phyloP scores from a whole-genome alignment of 2,329 filamentous ascomycete species.

The Venturia aucupariae region DNA sequence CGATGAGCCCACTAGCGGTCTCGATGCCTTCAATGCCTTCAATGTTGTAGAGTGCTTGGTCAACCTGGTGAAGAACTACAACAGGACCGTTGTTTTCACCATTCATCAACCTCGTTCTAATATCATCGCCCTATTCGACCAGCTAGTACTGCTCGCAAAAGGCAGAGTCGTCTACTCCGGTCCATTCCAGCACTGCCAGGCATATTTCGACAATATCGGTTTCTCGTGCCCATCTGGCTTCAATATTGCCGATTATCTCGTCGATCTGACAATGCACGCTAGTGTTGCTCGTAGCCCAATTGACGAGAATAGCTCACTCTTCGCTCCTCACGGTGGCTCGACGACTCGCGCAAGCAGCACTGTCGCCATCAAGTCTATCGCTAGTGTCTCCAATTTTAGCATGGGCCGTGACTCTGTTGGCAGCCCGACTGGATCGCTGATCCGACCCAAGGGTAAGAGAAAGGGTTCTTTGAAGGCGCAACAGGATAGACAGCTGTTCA shows the following conservation, averaged over 20 bases:
- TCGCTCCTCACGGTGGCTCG: slow-evolving; percentile 52
- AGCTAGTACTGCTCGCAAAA: slow-evolving; percentile 80
- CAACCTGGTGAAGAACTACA: slow-evolving; percentile 89
- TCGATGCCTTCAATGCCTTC: slow-evolving; percentile 95
- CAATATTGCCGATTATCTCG: slow-evolving; percentile 96
- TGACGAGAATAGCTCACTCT: slow-evolving; percentile 48
- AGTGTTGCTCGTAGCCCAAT: slow-evolving; percentile 47
- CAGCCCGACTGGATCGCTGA: slow-evolving; percentile 50
- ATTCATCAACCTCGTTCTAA: slow-evolving; percentile 98
- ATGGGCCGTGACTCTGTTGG: slow-evolving; percentile 49
- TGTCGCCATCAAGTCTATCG: slow-evolving; percentile 79
- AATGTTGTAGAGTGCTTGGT: slow-evolving; percentile 96
- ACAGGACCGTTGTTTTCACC: slow-evolving; percentile 94
- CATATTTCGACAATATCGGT: slow-evolving; percentile 85
- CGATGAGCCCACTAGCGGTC: slow-evolving; percentile 90
- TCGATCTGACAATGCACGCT: slow-evolving; percentile 96
- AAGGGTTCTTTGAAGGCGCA: slow-evolving; percentile 73
- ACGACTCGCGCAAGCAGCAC: slow-evolving; percentile 78
- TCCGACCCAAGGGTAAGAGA: slow-evolving; percentile 60
- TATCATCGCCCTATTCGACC: slow-evolving; percentile 93
- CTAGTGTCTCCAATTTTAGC: slow-evolving; percentile 70
- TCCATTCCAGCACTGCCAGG: slow-evolving; percentile 77
- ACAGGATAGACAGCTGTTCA: slow-evolving; percentile 86
- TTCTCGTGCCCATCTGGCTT: slow-evolving; percentile 93
- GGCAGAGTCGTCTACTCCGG: slow-evolving; percentile 91